Conservation (phyloP, 805 yeast species). For the Danielozyma ontarioensis region DNA sequence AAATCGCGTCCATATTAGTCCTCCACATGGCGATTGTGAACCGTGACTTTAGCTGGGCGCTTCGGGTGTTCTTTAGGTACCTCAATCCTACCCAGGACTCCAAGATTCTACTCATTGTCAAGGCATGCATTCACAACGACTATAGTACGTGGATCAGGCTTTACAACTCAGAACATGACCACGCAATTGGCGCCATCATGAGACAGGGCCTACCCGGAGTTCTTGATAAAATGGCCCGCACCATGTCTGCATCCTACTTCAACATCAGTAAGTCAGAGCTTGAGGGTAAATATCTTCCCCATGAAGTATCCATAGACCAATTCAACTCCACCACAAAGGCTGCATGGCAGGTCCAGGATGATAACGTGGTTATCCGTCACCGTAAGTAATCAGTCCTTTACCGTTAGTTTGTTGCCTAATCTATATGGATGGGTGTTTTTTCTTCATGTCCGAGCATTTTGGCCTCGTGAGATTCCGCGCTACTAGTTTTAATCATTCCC, state of each 20-base stretch:
- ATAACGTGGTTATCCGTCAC: conserved; percentile 19
- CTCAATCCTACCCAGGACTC: conserved; percentile 11
- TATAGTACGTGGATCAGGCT: conserved; percentile 23
- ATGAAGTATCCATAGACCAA: conserved; percentile 12
- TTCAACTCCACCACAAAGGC: conserved; percentile 16
- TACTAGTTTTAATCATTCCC: conserved; percentile 3
- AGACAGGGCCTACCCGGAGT: conserved; percentile 32
- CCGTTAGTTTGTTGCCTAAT: not conserved
- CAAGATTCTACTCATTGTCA: conserved; percentile 11
- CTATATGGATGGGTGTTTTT: not conserved
- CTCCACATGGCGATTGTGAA: conserved; percentile 44
- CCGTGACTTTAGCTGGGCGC: conserved; percentile 24
- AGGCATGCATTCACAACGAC: conserved; percentile 26
- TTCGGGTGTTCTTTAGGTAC: conserved; percentile 23
- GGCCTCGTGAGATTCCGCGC: not conserved
- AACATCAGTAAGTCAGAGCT: conserved; percentile 23
- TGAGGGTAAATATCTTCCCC: conserved; percentile 22
- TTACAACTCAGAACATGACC: conserved; percentile 29
- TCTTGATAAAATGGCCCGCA: conserved; percentile 25
- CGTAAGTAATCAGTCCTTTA: conserved; percentile 5
- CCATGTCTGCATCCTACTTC: conserved; percentile 31
- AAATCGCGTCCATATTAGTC: conserved; percentile 36
- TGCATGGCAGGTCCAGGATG: conserved; percentile 28
- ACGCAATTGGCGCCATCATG: conserved; percentile 34
- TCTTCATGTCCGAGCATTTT: too few relatives aligned